A percentile compares a stretch with the other conserved stretches of the same genome.
Evolutionary conservation across 495 filamentous ascomycete genomes (phyloP).

Genomic region (Trichocladium antarcticum): DNA sequence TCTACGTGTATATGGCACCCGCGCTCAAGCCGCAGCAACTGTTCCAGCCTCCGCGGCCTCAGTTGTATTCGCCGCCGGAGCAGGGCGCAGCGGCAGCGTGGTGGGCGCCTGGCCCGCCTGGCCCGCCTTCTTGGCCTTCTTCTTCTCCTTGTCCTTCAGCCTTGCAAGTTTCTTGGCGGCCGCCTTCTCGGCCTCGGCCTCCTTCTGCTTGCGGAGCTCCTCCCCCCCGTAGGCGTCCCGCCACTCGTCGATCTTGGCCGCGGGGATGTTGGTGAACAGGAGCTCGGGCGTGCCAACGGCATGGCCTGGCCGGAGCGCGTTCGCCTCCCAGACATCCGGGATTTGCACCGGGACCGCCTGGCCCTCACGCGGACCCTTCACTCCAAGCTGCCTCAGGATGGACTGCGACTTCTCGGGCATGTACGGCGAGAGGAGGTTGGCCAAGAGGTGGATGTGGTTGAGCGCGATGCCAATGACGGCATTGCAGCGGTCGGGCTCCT

Average conservation of each 20-base stretch:
- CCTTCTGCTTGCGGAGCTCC: constrained; percentile 35
- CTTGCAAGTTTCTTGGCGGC: constrained; percentile 20
- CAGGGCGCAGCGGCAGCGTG: constrained; percentile 9
- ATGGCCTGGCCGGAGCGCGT: constrained; percentile 57
- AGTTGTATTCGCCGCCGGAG: background rate
- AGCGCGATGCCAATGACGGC: constrained; percentile 73
- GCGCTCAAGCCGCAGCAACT: too few species aligned
- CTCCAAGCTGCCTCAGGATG: constrained; percentile 59
- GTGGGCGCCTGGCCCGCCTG: constrained; percentile 6
- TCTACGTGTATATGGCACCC: too few species aligned
- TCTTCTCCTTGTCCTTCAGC: constrained; percentile 23
- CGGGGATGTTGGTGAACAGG: constrained; percentile 55
- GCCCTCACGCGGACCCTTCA: constrained; percentile 10
- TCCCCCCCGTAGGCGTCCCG: constrained; percentile 68
- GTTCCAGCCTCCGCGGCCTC: too few species aligned
- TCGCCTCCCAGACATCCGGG: constrained; percentile 56
- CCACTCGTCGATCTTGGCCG: constrained; percentile 67
- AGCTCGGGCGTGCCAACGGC: constrained; percentile 71
- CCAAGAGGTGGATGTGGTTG: constrained; percentile 71
- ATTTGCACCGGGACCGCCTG: constrained; percentile 47
- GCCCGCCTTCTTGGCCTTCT: constrained; percentile 22
- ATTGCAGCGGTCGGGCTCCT: constrained; percentile 59
- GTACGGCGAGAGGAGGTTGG: constrained; percentile 66
- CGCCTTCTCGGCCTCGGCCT: constrained; percentile 18
- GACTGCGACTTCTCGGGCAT: constrained; percentile 68